phyloP scores from a whole-genome alignment of 495 filamentous ascomycete genomes.

The Sphaerosporella brunnea region DNA sequence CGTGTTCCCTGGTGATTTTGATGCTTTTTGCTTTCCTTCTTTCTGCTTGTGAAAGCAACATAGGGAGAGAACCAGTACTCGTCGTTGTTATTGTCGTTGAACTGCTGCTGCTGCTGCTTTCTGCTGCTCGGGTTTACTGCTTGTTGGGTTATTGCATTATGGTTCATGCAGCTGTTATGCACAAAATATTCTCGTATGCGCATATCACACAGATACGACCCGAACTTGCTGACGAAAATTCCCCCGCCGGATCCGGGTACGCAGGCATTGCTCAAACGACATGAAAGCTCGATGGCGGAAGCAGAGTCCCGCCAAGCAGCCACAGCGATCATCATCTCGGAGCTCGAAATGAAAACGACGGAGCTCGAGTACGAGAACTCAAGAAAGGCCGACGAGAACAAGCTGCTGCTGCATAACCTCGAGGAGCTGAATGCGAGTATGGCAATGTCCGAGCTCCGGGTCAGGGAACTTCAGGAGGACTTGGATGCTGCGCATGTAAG shows the following conservation, averaged over 20 bases:
- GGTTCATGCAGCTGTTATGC: constrained; percentile 4
- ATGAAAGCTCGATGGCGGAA: constrained; percentile 84
- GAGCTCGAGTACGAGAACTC: constrained; percentile 57
- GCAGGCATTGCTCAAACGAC: constrained; percentile 76
- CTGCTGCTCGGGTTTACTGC: too few species aligned
- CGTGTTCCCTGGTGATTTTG: too few species aligned
- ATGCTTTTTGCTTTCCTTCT: too few species aligned
- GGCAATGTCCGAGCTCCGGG: constrained; percentile 54
- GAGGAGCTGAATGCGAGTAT: constrained; percentile 62
- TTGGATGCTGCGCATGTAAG: constrained; percentile 45
- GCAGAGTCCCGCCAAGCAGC: constrained; percentile 62
- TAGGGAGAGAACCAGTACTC: too few species aligned
- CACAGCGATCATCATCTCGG: constrained; percentile 51
- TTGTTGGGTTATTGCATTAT: constrained; percentile 2
- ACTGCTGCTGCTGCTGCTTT: too few species aligned
- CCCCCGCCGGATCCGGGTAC: background rate
- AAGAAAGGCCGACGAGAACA: constrained; percentile 60
- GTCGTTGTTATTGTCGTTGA: background rate
- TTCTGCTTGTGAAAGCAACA: too few species aligned
- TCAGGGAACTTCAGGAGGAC: constrained; percentile 50
- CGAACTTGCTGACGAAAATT: constrained; percentile 36
- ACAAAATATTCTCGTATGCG: constrained; percentile 6
- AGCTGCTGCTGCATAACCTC: constrained; percentile 56
- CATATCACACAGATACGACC: constrained; percentile 4
- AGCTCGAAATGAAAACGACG: constrained; percentile 58